Percentiles rank a stretch among this genome's conserved stretches.
Evolutionary conservation across 164 flowering plant genomes (phyloP).

Genomic region (Buxus sempervirens): DNA sequence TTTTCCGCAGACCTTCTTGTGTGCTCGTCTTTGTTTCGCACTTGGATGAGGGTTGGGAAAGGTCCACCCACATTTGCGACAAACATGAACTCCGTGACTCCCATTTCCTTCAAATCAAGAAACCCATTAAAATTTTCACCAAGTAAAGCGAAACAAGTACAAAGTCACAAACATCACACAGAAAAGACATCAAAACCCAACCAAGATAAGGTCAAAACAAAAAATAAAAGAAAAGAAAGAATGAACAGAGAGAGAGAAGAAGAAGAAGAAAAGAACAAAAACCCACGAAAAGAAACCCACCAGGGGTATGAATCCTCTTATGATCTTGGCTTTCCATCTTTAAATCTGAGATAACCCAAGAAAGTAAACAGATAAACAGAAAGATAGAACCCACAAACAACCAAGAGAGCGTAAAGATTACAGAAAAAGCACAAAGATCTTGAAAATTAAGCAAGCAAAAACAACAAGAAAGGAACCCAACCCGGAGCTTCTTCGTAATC

Average conservation of each 20-base stretch:
- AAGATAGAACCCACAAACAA: background rate
- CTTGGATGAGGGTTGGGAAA: constrained; percentile 85
- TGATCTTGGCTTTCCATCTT: constrained; percentile 22
- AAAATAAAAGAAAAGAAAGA: background rate
- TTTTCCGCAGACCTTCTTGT: constrained; percentile 75
- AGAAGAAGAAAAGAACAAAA: background rate
- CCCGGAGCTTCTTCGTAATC: too few species aligned
- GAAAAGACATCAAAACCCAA: background rate
- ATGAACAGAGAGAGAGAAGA: background rate
- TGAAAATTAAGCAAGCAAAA: too few species aligned
- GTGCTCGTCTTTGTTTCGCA: constrained; percentile 70
- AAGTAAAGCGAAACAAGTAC: background rate
- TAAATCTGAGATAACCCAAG: background rate
- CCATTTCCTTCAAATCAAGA: constrained; percentile 35
- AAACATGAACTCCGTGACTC: constrained; percentile 50
- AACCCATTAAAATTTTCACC: background rate
- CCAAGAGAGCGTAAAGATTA: background rate
- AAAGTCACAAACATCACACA: background rate
- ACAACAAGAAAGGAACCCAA: too few species aligned
- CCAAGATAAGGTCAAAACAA: background rate
- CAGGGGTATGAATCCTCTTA: constrained; percentile 10
- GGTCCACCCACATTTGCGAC: constrained; percentile 77
- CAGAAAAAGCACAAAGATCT: background rate
- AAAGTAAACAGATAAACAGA: background rate
- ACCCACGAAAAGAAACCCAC: background rate